phyloP scores from a whole-genome alignment of 192 early-diverging fungal genomes.

The Piromyces sp. region DNA sequence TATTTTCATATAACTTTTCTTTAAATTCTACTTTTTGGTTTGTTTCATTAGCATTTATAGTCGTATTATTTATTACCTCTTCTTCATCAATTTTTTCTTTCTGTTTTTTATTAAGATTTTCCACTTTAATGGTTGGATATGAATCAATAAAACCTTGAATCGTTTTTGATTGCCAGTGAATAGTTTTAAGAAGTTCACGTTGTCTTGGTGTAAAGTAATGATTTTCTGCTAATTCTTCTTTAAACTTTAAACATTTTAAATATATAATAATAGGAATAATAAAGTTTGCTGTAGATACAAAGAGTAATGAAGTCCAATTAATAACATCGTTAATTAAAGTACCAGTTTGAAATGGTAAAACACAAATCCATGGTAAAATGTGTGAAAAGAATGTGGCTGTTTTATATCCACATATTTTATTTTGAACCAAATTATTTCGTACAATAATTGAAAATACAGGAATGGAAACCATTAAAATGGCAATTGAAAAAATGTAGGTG shows the following conservation, averaged over 20 bases:
- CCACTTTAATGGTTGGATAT: background rate
- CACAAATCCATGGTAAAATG: conserved; percentile 24
- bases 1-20: too few relatives aligned
- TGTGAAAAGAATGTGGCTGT: conserved; percentile 6
- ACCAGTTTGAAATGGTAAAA: conserved; percentile 21
- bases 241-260: conserved; percentile 25
- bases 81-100: too few relatives aligned
- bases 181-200: conserved; percentile 20
- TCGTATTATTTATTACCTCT: too few relatives aligned
- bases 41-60: too few relatives aligned
- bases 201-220: conserved; percentile 11
- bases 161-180: conserved; percentile 18
- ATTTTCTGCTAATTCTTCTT: conserved; percentile 19
- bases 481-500: conserved; percentile 20
- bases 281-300: conserved; percentile 32
- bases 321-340: conserved; percentile 16
- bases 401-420: conserved; percentile 9
- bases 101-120: too few relatives aligned
- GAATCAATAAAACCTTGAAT: conserved; percentile 22
- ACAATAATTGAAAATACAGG: conserved; percentile 27
- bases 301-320: conserved; percentile 27
- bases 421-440: conserved; percentile 24
- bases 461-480: conserved; percentile 31
- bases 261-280: conserved; percentile 35
- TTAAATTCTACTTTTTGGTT: too few relatives aligned